A percentile compares a stretch with the other conserved stretches of the same genome.
These are phyloP conservation scores for Herpetomonas muscarum DNA, from an alignment of 208 protist genomes.

Conservation along the genomic window DNA sequence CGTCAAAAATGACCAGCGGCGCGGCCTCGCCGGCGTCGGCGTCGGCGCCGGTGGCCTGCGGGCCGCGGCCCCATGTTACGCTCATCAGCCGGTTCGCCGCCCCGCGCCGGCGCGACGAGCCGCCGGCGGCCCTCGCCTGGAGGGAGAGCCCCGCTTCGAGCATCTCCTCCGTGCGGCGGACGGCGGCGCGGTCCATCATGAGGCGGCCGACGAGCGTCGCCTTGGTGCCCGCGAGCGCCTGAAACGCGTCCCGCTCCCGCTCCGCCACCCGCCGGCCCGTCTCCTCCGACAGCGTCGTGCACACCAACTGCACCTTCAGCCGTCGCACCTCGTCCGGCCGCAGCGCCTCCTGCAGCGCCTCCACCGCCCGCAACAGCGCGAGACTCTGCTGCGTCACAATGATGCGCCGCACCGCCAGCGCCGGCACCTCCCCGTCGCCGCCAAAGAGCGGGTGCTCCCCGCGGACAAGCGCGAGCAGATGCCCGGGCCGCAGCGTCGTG, in stretches of 20 bases:
- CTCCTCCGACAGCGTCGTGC: constrained; percentile 29
- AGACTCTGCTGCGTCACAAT: constrained; percentile 47
- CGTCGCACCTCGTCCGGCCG: constrained; percentile 11
- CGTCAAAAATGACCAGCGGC: constrained; percentile 78
- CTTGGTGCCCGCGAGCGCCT: constrained; percentile 66
- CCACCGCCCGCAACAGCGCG: constrained; percentile 49
- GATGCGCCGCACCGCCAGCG: constrained; percentile 26
- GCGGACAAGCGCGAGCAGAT: constrained; percentile 43
- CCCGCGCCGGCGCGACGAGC: background rate
- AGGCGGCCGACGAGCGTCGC: constrained; percentile 64
- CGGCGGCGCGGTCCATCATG: constrained; percentile 41
- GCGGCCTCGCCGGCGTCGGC: background rate
- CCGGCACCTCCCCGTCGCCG: background rate
- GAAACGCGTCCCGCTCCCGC: constrained; percentile 61
- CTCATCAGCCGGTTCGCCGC: background rate
- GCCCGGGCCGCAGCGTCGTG: constrained; percentile 23
- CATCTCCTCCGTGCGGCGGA: constrained; percentile 48
- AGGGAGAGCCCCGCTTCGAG: constrained; percentile 37
- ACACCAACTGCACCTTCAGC: constrained; percentile 67
- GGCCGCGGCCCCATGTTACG: background rate
- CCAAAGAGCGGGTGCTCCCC: constrained; percentile 25
- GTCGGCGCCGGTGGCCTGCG: background rate
- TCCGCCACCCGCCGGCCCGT: constrained; percentile 30
- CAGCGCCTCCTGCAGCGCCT: constrained; percentile 67
- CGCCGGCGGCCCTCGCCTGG: constrained; percentile 2